Conservation (phyloP, 1,139 yeast species). For the Debaryomyces fabryi region DNA sequence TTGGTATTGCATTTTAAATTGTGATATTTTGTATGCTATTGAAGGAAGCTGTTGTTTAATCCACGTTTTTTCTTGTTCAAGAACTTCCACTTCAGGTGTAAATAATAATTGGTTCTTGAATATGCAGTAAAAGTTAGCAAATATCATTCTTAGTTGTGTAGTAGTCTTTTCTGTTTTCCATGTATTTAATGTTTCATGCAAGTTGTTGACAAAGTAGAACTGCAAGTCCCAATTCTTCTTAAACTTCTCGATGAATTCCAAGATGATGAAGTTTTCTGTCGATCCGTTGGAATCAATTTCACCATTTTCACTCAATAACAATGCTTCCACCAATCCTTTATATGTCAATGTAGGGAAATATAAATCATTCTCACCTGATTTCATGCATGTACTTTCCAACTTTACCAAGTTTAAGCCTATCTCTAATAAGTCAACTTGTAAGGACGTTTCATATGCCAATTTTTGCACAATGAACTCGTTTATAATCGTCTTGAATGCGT, state of each 20-base stretch:
- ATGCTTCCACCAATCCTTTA: slow-evolving; percentile 45
- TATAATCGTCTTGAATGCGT: slow-evolving; percentile 51
- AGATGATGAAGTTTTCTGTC: slow-evolving; percentile 54
- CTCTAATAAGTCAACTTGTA: slow-evolving; percentile 66
- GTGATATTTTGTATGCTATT: slow-evolving; percentile 53
- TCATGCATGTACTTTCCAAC: slow-evolving; percentile 58
- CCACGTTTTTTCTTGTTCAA: slow-evolving; percentile 39
- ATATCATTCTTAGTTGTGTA: slow-evolving; percentile 27
- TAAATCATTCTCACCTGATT: slow-evolving; percentile 48
- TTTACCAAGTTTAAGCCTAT: slow-evolving; percentile 62
- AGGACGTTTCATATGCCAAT: slow-evolving; percentile 41
- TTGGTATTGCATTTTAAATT: slow-evolving; percentile 70
- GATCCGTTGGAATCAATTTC: slow-evolving; percentile 47
- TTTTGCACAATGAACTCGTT: slow-evolving; percentile 40
- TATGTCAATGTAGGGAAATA: slow-evolving; percentile 67
- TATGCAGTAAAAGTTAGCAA: slow-evolving; percentile 44
- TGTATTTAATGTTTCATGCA: slow-evolving; percentile 24
- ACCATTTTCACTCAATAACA: slow-evolving; percentile 46
- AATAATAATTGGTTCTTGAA: slow-evolving; percentile 34
- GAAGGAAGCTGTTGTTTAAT: slow-evolving; percentile 52
- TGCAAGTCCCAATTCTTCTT: slow-evolving; percentile 64
- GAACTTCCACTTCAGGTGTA: slow-evolving; percentile 25
- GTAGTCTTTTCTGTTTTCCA: slow-evolving; percentile 23
- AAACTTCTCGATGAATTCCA: slow-evolving; percentile 62
- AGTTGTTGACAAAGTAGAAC: slow-evolving; percentile 55